Evolutionary conservation across 345 rosid genomes (phyloP).

Genomic region (Euphorbia tirucalli): DNA sequence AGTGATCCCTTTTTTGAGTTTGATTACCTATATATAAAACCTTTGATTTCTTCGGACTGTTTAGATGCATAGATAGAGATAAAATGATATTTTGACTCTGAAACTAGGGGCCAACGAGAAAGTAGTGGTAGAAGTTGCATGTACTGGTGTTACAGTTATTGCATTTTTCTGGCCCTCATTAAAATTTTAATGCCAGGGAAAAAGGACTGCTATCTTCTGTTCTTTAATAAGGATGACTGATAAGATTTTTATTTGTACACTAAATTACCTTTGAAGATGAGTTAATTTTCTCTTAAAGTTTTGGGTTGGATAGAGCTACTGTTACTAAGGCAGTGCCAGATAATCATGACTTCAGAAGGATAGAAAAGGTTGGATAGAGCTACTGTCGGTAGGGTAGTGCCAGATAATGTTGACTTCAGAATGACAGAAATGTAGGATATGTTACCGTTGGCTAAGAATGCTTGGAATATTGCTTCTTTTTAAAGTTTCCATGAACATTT

Average conservation of each 20-base stretch:
- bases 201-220: background rate
- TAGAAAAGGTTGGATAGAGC: slow-evolving; percentile 1
- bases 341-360: background rate
- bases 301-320: background rate
- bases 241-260: background rate
- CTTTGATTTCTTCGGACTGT: slow-evolving; percentile 3
- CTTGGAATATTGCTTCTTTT: background rate
- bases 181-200: background rate
- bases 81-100: background rate
- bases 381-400: background rate
- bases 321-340: background rate
- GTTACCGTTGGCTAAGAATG: background rate
- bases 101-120: background rate
- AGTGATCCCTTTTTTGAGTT: background rate
- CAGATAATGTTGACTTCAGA: background rate
- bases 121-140: background rate
- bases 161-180: too few species aligned
- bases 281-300: slow-evolving; percentile 1
- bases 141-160: background rate
- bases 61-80: background rate
- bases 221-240: background rate
- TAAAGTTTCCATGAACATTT: background rate
- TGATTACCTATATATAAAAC: background rate
- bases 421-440: background rate
- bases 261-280: background rate